Evolutionary conservation across 1,284 basidiomycete genomes (phyloP).

Genomic region (Naganishia cerealis): DNA sequence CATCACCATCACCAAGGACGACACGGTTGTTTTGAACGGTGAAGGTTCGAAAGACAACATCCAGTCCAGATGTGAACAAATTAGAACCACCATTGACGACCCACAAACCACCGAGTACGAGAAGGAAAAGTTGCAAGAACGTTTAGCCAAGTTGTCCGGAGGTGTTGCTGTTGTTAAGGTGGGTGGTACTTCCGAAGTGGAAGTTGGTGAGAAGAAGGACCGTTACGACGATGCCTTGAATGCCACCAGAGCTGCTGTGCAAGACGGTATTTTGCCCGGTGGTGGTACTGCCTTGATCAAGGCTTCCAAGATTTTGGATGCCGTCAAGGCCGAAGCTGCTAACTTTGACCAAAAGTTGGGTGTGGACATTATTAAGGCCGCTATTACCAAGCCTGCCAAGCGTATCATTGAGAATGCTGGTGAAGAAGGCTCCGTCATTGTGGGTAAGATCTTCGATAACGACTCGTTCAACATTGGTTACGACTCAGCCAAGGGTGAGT

Average conservation of each 20-base stretch:
- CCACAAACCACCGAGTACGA: slow-evolving; percentile 87
- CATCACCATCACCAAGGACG: slow-evolving; percentile 96
- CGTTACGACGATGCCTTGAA: slow-evolving; percentile 96
- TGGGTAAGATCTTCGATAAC: slow-evolving; percentile 76
- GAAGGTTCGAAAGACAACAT: slow-evolving; percentile 83
- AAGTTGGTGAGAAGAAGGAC: slow-evolving; percentile 99
- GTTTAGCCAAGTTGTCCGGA: slow-evolving; percentile 90
- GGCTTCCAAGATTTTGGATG: slow-evolving; percentile 77
- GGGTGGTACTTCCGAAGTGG: slow-evolving; percentile 88
- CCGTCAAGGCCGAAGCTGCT: slow-evolving; percentile 70
- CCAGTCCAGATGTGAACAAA: slow-evolving; percentile 88
- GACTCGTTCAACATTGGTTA: slow-evolving; percentile 79
- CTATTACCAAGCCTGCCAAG: slow-evolving; percentile 77
- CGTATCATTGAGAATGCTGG: slow-evolving; percentile 93
- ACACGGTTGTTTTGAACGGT: slow-evolving; percentile 94
- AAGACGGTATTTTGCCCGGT: slow-evolving; percentile 95
- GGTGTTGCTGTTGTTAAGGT: slow-evolving; percentile 99
- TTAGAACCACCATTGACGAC: slow-evolving; percentile 81
- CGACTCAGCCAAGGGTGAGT: slow-evolving; percentile 86
- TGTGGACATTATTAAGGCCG: slow-evolving; percentile 86
- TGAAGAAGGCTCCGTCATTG: slow-evolving; percentile 89
- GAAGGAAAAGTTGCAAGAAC: slow-evolving; percentile 92
- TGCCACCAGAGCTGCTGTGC: slow-evolving; percentile 94
- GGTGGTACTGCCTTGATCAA: slow-evolving; percentile 81
- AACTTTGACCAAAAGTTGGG: slow-evolving; percentile 99